A percentile compares a stretch with the other conserved stretches of the same genome.
Conservation (phyloP, 83 land plant genomes). For the Picea abies region DNA sequence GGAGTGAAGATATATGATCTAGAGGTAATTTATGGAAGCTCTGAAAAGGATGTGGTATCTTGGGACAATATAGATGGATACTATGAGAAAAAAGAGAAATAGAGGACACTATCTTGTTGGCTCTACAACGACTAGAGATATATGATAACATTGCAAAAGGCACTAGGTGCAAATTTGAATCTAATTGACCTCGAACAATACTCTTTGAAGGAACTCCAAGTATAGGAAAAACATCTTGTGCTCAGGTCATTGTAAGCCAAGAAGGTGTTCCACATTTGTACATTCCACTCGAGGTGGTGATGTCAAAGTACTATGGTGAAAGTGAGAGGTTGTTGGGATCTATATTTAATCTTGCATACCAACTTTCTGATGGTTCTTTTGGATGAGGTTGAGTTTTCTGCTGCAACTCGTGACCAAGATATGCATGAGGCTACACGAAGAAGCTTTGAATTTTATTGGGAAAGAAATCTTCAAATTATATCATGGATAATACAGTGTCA, state of each 20-base stretch:
- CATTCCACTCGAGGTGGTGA: too few relatives aligned
- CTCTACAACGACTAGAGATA: slow-evolving; percentile 83
- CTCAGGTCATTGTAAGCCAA: background rate
- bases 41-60: slow-evolving; percentile 39
- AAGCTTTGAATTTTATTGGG: background rate
- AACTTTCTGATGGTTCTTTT: too few relatives aligned
- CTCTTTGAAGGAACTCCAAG: slow-evolving; percentile 85
- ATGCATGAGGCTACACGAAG: slow-evolving; percentile 98
- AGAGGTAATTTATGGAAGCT: slow-evolving; percentile 29
- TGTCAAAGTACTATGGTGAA: too few relatives aligned
- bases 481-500: too few relatives aligned
- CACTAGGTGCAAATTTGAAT: slow-evolving; percentile 85
- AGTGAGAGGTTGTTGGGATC: too few relatives aligned
- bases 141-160: slow-evolving; percentile 96
- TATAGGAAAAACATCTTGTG: background rate
- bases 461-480: too few relatives aligned
- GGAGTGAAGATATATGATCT: slow-evolving; percentile 89
- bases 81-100: slow-evolving; percentile 93
- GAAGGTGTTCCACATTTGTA: too few relatives aligned
- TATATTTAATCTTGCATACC: too few relatives aligned
- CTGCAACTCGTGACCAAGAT: slow-evolving; percentile 82
- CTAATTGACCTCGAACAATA: slow-evolving; percentile 91
- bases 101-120: slow-evolving; percentile 84
- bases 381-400: slow-evolving; percentile 82
- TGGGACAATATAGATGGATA: slow-evolving; percentile 98